Conservation (phyloP, 306 rosid genomes). For the Mimosa bimucronata region DNA sequence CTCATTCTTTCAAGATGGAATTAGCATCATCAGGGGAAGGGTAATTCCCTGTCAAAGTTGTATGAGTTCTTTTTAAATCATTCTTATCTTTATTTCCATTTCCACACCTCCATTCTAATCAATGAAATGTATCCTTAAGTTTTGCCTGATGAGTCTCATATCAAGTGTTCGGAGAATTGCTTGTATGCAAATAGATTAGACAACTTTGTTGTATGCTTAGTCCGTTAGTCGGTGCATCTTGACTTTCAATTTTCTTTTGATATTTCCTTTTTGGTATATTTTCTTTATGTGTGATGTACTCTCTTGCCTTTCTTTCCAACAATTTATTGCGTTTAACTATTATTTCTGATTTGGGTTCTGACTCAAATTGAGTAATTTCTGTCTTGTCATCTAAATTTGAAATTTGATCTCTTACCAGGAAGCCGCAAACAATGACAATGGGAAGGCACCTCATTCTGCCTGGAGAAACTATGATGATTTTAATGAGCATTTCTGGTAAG, state of each 20-base stretch:
- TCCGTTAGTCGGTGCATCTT: background rate
- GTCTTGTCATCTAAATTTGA: constrained; percentile 14
- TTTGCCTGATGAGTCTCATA: background rate
- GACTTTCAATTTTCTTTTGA: background rate
- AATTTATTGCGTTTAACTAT: background rate
- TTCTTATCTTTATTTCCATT: background rate
- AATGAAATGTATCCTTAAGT: background rate
- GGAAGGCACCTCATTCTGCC: constrained; percentile 90
- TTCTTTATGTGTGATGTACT: background rate
- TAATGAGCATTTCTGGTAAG: constrained; percentile 92
- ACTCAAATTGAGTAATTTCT: background rate
- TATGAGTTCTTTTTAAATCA: background rate
- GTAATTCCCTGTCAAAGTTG: background rate
- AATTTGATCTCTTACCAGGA: constrained; percentile 62
- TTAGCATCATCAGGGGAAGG: background rate
- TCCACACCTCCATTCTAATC: background rate
- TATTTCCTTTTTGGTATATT: background rate
- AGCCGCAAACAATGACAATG: constrained; percentile 81
- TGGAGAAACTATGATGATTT: constrained; percentile 99
- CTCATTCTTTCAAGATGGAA: background rate
- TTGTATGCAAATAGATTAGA: background rate
- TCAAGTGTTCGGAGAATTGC: background rate
- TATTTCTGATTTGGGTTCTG: background rate
- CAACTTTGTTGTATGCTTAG: background rate
- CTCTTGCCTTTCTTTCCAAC: background rate